Evolutionary conservation across 345 rosid genomes (phyloP).

Genomic region (Populus tremula): DNA sequence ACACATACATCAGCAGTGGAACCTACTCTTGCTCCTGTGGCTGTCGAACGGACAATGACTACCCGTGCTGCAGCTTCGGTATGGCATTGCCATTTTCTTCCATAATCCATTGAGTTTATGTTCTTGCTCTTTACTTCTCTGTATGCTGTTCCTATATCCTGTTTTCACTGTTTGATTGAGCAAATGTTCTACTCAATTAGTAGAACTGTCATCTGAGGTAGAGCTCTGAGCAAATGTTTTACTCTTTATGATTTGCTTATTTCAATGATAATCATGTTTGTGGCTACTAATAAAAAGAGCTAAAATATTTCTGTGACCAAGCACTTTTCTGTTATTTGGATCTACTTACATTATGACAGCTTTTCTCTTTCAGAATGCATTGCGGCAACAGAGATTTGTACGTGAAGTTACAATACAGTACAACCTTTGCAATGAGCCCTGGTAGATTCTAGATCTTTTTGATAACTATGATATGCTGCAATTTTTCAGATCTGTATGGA

Average conservation of each 20-base stretch:
- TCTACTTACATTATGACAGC: constrained; percentile 7
- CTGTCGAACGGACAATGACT: constrained; percentile 98
- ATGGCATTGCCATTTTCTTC: constrained; percentile 15
- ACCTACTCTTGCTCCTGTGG: constrained; percentile 98
- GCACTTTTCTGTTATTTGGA: neutral
- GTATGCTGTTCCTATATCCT: neutral
- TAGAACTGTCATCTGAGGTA: too few relatives aligned
- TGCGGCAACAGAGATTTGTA: constrained; percentile 94
- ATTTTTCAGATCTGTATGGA: neutral
- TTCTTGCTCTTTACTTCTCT: neutral
- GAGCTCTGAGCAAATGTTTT: too few relatives aligned
- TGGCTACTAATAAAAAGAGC: neutral
- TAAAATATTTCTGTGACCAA: neutral
- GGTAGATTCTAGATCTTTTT: constrained; percentile 44
- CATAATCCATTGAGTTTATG: neutral
- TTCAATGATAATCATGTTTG: neutral
- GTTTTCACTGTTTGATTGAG: too few relatives aligned
- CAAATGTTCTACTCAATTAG: too few relatives aligned
- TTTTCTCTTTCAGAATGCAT: constrained; percentile 65
- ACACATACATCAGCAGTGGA: constrained; percentile 91
- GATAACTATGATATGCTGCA: constrained; percentile 1
- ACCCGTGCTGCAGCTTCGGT: constrained; percentile 99
- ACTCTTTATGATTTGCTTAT: neutral
- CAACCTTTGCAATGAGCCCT: constrained; percentile 99
- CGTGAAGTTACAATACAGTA: constrained; percentile 98